phyloP scores from a whole-genome alignment of 148 eudicot species.

The Oxyria digyna region DNA sequence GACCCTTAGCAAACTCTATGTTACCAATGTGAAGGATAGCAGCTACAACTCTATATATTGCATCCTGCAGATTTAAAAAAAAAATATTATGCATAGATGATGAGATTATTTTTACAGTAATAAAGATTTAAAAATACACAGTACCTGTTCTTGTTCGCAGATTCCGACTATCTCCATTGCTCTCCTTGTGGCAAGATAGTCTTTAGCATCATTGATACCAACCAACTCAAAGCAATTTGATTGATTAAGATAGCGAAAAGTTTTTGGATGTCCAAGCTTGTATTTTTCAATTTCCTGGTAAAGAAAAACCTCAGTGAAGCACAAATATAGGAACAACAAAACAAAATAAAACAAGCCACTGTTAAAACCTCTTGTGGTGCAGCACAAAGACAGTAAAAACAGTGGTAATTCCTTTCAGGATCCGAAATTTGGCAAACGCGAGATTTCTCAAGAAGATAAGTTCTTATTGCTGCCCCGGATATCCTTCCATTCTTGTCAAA shows the following conservation, averaged over 20 bases:
- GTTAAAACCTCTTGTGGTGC: slow-evolving; percentile 15
- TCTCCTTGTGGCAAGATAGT: slow-evolving; percentile 12
- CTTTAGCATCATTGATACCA: slow-evolving; percentile 13
- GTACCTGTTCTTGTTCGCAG: slow-evolving; percentile 14
- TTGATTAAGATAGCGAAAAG: slow-evolving; percentile 15
- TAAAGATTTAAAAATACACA: neutral
- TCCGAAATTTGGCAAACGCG: slow-evolving; percentile 17
- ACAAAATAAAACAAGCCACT: neutral
- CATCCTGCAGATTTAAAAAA: slow-evolving; percentile 3
- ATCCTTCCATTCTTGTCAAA: slow-evolving; percentile 16
- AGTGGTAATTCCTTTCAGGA: slow-evolving; percentile 16
- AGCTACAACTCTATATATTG: slow-evolving; percentile 14
- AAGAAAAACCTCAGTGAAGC: neutral
- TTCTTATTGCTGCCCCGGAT: slow-evolving; percentile 18
- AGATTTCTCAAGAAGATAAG: no score
- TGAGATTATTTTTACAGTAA: neutral
- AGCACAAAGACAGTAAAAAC: slow-evolving; percentile 16
- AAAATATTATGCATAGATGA: neutral
- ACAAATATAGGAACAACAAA: neutral
- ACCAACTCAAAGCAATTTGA: slow-evolving; percentile 15
- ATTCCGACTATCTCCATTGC: slow-evolving; percentile 14
- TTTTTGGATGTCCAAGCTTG: slow-evolving; percentile 15
- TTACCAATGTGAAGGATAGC: slow-evolving; percentile 16
- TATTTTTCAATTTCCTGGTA: slow-evolving; percentile 14
- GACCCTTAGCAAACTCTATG: slow-evolving; percentile 13